These are phyloP conservation scores for Rosa lucieae DNA, from an alignment of 306 rosid genomes.

Conservation along the genomic window DNA sequence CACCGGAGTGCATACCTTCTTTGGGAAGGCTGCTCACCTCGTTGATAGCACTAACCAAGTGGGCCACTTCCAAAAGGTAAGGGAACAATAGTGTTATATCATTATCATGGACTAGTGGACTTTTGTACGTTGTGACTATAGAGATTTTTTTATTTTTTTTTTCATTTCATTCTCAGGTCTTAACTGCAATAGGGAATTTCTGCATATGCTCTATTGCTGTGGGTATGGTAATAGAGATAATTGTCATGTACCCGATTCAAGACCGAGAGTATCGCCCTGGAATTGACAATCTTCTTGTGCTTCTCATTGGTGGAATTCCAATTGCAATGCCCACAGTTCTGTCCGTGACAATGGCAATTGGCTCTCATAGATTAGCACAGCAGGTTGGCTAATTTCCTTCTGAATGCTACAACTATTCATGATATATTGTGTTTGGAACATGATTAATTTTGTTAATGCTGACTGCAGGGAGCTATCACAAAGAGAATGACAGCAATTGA, in stretches of 20 bases:
- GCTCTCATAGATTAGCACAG: constrained; percentile 93
- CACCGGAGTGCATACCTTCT: constrained; percentile 96
- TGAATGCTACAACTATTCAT: constrained; percentile 18
- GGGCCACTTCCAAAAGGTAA: constrained; percentile 96
- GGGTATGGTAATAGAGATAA: constrained; percentile 89
- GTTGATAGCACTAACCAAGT: constrained; percentile 96
- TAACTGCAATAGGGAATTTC: constrained; percentile 97
- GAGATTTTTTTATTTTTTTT: constrained; percentile 1
- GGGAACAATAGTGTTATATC: constrained; percentile 12
- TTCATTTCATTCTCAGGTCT: constrained; percentile 52
- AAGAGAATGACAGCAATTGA: constrained; percentile 99
- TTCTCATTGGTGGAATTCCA: constrained; percentile 98
- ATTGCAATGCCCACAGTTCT: constrained; percentile 99
- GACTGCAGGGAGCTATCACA: constrained; percentile 89
- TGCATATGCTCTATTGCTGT: constrained; percentile 95
- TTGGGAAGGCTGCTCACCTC: constrained; percentile 98
- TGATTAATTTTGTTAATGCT: constrained; percentile 26
- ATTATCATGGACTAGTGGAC: constrained; percentile 2
- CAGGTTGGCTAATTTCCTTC: constrained; percentile 58
- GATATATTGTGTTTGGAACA: constrained; percentile 7
- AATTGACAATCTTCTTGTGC: constrained; percentile 94
- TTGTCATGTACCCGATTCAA: constrained; percentile 98
- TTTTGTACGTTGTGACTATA: neutral
- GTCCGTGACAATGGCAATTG: constrained; percentile 98
- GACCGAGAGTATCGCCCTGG: constrained; percentile 89